phyloP scores from a whole-genome alignment of 768 basidiomycete genomes.

The Imleria badia region DNA sequence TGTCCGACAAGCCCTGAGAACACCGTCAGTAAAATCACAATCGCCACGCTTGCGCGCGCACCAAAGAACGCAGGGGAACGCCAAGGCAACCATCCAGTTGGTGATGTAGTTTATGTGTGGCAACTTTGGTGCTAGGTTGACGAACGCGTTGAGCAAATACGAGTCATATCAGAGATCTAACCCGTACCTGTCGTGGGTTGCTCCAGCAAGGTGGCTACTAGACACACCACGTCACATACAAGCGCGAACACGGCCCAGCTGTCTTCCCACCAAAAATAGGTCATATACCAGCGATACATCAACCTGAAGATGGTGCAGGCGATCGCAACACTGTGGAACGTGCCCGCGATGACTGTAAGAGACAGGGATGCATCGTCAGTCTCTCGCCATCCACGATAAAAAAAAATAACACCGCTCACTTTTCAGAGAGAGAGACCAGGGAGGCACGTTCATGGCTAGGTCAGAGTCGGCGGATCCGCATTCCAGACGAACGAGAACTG shows the following conservation, averaged over 20 bases:
- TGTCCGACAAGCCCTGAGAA: conserved; percentile 21
- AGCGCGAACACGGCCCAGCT: conserved; percentile 25
- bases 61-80: conserved; percentile 23
- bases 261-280: conserved; percentile 33
- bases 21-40: not conserved
- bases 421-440: conserved; percentile 16
- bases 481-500: not conserved
- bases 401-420: conserved; percentile 8
- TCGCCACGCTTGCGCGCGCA: not conserved
- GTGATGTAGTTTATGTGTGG: not conserved
- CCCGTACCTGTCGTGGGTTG: conserved; percentile 1
- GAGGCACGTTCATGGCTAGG: not conserved
- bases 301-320: conserved; percentile 25
- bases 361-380: not conserved
- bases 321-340: conserved; percentile 24
- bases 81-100: conserved; percentile 14
- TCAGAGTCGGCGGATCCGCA: not conserved
- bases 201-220: conserved; percentile 10
- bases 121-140: not conserved
- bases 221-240: conserved; percentile 11
- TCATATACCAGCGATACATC: conserved; percentile 17
- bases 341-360: conserved; percentile 13
- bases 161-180: no score
- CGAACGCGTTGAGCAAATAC: not conserved
- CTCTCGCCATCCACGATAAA: not conserved